phyloP scores from a whole-genome alignment of 306 rosid species.

The Sindora glabra region DNA sequence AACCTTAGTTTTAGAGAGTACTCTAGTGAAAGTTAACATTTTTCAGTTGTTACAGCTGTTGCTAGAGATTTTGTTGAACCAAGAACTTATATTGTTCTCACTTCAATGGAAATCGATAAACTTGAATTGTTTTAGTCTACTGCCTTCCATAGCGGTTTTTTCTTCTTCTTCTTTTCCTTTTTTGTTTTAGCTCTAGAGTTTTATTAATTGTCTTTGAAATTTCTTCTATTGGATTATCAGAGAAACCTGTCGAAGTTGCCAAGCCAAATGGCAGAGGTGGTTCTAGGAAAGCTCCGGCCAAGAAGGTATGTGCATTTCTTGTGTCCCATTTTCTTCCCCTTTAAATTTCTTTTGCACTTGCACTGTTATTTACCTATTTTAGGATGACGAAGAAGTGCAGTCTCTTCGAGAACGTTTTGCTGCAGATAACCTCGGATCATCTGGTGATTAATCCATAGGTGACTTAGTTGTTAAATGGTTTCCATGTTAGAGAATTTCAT shows the following conservation, averaged over 20 bases:
- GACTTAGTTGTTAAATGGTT: neutral
- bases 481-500: neutral
- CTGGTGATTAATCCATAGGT: slow-evolving; percentile 64
- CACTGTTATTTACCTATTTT: neutral
- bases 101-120: no score
- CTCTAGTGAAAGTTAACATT: neutral
- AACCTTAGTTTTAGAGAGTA: neutral
- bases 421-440: slow-evolving; percentile 69
- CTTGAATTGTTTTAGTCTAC: no score
- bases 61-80: slow-evolving; percentile 84
- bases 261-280: slow-evolving; percentile 58
- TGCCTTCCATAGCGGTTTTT: no score
- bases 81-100: slow-evolving; percentile 86
- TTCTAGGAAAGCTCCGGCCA: slow-evolving; percentile 48
- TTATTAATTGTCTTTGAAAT: no score
- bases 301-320: slow-evolving; percentile 33
- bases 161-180: no score
- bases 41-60: slow-evolving; percentile 55
- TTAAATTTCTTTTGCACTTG: neutral
- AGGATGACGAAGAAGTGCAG: slow-evolving; percentile 48
- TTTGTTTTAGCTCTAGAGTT: no score
- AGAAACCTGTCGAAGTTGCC: slow-evolving; percentile 39
- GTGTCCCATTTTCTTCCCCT: neutral
- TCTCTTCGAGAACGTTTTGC: slow-evolving; percentile 92
- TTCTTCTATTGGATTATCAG: slow-evolving; percentile 27